Evolutionary conservation across 106 monocot genomes (phyloP).

Genomic region (Apostasia shenzhenica): DNA sequence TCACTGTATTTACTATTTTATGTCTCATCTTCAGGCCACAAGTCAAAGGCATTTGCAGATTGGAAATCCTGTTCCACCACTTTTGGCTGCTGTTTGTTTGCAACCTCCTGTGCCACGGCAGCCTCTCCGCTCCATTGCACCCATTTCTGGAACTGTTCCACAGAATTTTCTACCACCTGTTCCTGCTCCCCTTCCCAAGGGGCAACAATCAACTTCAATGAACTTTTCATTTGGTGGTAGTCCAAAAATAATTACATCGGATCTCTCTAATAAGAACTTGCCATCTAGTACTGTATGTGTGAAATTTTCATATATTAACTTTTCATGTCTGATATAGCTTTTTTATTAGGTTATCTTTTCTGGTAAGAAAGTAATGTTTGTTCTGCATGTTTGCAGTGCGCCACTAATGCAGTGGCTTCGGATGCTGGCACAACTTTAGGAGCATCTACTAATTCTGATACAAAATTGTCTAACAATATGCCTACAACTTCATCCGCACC

Average conservation of each 20-base stretch:
- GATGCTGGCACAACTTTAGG: slow-evolving; percentile 5
- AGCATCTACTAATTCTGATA: slow-evolving; percentile 20
- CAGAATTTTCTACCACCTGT: slow-evolving; percentile 22
- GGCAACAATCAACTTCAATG: slow-evolving; percentile 25
- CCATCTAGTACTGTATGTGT: slow-evolving; percentile 24
- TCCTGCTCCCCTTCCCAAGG: slow-evolving; percentile 29
- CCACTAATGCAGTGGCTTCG: slow-evolving; percentile 11
- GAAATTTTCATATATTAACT: too few relatives aligned
- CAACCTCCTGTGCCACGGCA: slow-evolving; percentile 67
- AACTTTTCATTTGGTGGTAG: slow-evolving; percentile 36
- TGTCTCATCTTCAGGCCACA: slow-evolving; percentile 28
- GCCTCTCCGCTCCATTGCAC: slow-evolving; percentile 20
- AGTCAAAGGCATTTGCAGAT: slow-evolving; percentile 28
- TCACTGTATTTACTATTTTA: not conserved
- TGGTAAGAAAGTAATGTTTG: not conserved
- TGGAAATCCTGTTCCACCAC: slow-evolving; percentile 22
- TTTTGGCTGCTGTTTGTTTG: slow-evolving; percentile 24
- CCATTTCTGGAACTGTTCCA: slow-evolving; percentile 27
- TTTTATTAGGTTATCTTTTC: not conserved
- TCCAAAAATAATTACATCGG: slow-evolving; percentile 10
- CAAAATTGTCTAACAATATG: slow-evolving; percentile 10
- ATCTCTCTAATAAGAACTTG: slow-evolving; percentile 14
- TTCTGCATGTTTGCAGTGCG: slow-evolving; percentile 27
- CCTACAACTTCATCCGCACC: slow-evolving; percentile 16
- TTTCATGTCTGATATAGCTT: too few relatives aligned